Conservation (phyloP, 2,329 filamentous ascomycete species). For the Pseudogymnoascus sp. region DNA sequence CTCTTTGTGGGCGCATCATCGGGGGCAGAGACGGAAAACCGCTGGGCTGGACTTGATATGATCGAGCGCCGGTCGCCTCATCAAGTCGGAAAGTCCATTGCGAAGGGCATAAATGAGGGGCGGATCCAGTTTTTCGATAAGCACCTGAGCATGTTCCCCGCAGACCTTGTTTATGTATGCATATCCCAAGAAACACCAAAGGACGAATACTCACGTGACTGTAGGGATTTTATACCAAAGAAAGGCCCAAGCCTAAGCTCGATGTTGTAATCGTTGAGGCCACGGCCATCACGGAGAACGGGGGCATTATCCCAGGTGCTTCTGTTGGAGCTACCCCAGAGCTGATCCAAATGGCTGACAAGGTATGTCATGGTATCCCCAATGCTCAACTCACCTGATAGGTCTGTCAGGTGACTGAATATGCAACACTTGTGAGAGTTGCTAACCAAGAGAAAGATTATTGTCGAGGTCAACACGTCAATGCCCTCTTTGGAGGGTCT, state of each 20-base stretch:
- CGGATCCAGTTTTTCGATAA: conserved; percentile 91
- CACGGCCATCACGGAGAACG: conserved; percentile 78
- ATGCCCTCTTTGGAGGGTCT: conserved; percentile 79
- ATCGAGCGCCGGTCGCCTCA: conserved; percentile 78
- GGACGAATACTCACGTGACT: conserved; percentile 11
- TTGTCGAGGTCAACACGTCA: conserved; percentile 86
- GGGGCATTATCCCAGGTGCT: conserved; percentile 79
- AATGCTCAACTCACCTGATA: not conserved
- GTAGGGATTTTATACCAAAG: conserved; percentile 73
- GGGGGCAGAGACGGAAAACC: conserved; percentile 77
- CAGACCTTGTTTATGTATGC: conserved; percentile 63
- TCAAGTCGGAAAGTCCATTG: conserved; percentile 83
- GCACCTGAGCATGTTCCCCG: conserved; percentile 86
- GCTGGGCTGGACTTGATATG: conserved; percentile 86
- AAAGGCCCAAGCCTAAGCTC: conserved; percentile 61
- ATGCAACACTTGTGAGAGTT: not conserved
- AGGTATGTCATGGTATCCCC: conserved; percentile 38
- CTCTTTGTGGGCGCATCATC: conserved; percentile 87
- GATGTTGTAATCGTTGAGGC: conserved; percentile 83
- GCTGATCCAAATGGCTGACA: conserved; percentile 83
- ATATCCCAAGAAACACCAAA: not conserved
- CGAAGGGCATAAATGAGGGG: conserved; percentile 83
- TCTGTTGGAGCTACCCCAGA: conserved; percentile 80
- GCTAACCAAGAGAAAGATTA: conserved; percentile 44
- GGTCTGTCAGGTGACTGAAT: not conserved